These are phyloP conservation scores for Lipomyces chichibuensis DNA, from an alignment of 805 yeast species.

Conservation along the genomic window DNA sequence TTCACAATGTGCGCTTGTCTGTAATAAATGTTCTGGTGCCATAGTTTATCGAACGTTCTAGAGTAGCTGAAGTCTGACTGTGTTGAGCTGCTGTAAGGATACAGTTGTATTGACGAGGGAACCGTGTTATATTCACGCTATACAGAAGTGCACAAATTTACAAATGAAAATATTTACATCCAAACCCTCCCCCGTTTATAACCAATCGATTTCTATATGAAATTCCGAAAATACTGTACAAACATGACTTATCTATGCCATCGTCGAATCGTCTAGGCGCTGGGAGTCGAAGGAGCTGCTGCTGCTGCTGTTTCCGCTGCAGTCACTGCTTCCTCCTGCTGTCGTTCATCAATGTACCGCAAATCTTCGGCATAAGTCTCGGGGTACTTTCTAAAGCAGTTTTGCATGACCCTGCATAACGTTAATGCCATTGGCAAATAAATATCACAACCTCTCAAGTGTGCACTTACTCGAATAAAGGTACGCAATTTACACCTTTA, in stretches of 20 bases:
- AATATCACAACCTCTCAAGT: not conserved
- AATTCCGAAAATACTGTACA: not conserved
- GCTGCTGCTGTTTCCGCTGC: not conserved
- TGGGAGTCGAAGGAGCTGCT: not conserved
- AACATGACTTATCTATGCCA: not conserved
- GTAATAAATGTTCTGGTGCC: too few species aligned
- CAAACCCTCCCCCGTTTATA: not conserved
- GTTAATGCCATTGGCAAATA: not conserved
- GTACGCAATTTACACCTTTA: slow-evolving; percentile 93
- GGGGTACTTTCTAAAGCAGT: slow-evolving; percentile 89
- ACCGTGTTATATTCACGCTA: not conserved
- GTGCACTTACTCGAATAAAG: slow-evolving; percentile 62
- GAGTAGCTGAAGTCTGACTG: not conserved
- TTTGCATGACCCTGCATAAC: slow-evolving; percentile 69
- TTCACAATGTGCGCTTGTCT: too few species aligned
- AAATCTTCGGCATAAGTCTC: slow-evolving; percentile 92
- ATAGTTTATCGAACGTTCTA: too few species aligned
- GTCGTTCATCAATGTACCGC: slow-evolving; percentile 35
- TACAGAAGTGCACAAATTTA: not conserved
- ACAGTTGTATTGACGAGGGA: not conserved
- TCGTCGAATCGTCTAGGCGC: not conserved
- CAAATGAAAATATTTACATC: not conserved
- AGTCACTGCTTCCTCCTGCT: slow-evolving; percentile 2
- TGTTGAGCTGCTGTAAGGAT: not conserved
- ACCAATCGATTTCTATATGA: too few species aligned